Evolutionary conservation across 371 early-diverging fungal species (phyloP).

Genomic region (Mortierella sp.): DNA sequence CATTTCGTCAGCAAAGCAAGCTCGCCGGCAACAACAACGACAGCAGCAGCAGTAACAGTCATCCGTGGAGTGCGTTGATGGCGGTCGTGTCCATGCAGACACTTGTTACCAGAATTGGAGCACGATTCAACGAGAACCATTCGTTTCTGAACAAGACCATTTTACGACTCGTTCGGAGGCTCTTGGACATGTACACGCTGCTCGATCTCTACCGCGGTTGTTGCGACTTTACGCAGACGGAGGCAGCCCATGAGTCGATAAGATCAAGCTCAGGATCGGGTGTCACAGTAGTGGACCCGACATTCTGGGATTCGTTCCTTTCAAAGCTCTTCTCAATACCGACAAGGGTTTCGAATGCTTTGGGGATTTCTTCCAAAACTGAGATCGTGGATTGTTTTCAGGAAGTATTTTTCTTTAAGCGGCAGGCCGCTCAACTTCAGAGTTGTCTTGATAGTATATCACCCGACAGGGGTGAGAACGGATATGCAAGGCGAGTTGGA

Average conservation of each 20-base stretch:
- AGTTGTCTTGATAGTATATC: constrained; percentile 3
- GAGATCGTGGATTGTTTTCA: constrained; percentile 27
- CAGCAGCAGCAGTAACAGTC: no score
- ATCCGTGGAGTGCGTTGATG: not conserved
- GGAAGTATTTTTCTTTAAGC: constrained; percentile 26
- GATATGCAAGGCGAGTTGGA: no score
- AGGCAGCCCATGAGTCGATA: not conserved
- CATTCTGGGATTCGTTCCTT: constrained; percentile 32
- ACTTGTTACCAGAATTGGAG: constrained; percentile 23
- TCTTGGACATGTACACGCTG: constrained; percentile 16
- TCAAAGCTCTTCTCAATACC: constrained; percentile 40
- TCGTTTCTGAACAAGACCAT: constrained; percentile 40
- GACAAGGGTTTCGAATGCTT: constrained; percentile 27
- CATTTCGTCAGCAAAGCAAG: no score
- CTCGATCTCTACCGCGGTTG: constrained; percentile 19
- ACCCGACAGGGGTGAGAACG: no score
- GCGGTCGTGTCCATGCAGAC: constrained; percentile 30
- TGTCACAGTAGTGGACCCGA: not conserved
- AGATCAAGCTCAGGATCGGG: not conserved
- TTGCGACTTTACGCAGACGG: not conserved
- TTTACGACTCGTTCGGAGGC: constrained; percentile 19
- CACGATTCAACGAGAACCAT: constrained; percentile 37
- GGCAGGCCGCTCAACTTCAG: constrained; percentile 19
- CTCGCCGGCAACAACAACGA: not conserved
- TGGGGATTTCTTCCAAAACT: constrained; percentile 12